phyloP scores from a whole-genome alignment of 2,329 filamentous ascomycete species.

The Epichloe amarillans region DNA sequence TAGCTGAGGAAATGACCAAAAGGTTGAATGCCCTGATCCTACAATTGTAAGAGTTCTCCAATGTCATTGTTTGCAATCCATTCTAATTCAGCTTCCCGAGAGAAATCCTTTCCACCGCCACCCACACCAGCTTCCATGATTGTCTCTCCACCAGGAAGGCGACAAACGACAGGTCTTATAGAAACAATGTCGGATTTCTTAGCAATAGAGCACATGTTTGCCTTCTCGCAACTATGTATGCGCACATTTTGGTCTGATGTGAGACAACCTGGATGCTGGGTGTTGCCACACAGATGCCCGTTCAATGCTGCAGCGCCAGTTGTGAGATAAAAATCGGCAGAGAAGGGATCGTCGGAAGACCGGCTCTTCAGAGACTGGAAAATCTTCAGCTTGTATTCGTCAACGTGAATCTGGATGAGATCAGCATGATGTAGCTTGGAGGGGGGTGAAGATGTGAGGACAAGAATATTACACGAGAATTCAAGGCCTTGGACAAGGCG shows the following conservation, averaged over 20 bases:
- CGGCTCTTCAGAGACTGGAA: slow-evolving; percentile 50
- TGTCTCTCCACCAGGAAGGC: slow-evolving; percentile 43
- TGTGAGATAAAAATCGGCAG: slow-evolving; percentile 28
- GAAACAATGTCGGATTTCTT: slow-evolving; percentile 45
- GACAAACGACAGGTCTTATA: slow-evolving; percentile 67
- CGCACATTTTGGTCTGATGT: slow-evolving; percentile 48
- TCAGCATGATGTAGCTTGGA: slow-evolving; percentile 5
- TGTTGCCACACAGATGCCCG: slow-evolving; percentile 66
- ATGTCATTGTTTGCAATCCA: slow-evolving; percentile 40
- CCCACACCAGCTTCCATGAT: slow-evolving; percentile 65
- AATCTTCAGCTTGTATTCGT: slow-evolving; percentile 63
- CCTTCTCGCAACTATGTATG: slow-evolving; percentile 78
- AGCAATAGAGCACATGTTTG: slow-evolving; percentile 42
- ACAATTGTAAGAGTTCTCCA: slow-evolving; percentile 31
- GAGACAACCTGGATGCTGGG: slow-evolving; percentile 54
- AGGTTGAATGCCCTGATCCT: not conserved
- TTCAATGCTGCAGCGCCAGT: slow-evolving; percentile 54
- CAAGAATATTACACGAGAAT: slow-evolving; percentile 39
- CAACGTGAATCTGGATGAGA: slow-evolving; percentile 56
- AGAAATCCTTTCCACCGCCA: slow-evolving; percentile 64
- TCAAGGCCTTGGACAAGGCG: slow-evolving; percentile 57
- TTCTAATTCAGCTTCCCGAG: slow-evolving; percentile 53
- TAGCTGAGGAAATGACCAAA: not conserved
- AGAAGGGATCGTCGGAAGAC: slow-evolving; percentile 25
- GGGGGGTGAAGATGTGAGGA: not conserved